These are phyloP conservation scores for Aphanomyces astaci DNA, from an alignment of 352 stramenopile species.

Conservation along the genomic window DNA sequence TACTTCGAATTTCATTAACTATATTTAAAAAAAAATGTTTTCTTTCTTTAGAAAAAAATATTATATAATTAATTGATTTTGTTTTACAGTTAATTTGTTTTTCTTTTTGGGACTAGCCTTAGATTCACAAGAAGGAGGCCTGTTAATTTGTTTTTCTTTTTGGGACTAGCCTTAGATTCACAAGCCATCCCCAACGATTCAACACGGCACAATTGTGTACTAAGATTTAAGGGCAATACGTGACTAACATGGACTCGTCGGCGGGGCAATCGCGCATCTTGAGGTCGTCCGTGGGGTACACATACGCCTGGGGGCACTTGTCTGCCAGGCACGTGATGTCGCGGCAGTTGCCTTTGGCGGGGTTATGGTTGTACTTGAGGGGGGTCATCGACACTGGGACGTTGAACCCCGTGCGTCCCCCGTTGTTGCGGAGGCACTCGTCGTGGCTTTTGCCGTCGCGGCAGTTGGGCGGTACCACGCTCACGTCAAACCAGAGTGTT, in stretches of 20 bases:
- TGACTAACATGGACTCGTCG: slow-evolving; percentile 26
- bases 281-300: slow-evolving; percentile 27
- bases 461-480: slow-evolving; percentile 27
- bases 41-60: no score
- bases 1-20: no score
- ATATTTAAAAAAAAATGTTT: no score
- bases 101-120: no score
- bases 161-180: no score
- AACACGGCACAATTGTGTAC: no score
- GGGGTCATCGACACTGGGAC: slow-evolving; percentile 25
- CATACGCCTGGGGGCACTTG: slow-evolving; percentile 25
- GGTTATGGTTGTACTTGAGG: slow-evolving; percentile 13
- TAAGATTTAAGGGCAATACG: slow-evolving; percentile 29
- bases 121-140: no score
- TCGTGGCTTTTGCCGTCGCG: slow-evolving; percentile 25
- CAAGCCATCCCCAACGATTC: no score
- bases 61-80: no score
- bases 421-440: slow-evolving; percentile 21
- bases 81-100: no score
- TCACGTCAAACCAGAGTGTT: slow-evolving; percentile 32
- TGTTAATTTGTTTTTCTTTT: no score
- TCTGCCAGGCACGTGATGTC: slow-evolving; percentile 22
- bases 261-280: slow-evolving; percentile 28
- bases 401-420: slow-evolving; percentile 26
- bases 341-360: slow-evolving; percentile 20